Evolutionary conservation across 306 rosid genomes (phyloP), one percentile per base, ranked within the genome.

Genomic region (Cicer judaicum): DNA sequence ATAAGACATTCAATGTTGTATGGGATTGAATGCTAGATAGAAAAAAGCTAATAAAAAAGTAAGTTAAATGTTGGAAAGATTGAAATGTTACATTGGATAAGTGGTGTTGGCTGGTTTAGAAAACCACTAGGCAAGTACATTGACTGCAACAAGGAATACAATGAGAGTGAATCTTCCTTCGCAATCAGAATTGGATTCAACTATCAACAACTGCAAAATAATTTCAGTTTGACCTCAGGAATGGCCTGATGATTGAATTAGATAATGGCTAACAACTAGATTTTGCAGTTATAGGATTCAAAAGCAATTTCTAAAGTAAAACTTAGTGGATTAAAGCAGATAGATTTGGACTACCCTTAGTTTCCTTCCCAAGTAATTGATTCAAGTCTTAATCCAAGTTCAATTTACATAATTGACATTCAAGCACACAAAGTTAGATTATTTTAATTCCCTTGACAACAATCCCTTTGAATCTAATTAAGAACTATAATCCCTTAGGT

Each of bases 31-130:
- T 68, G 57, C 43, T 47, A 34, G 13, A 48, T n/a, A 47, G 42
- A 16, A 41, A 64, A 64, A 1, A 14, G 21, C 10, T 36, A 24
- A 48, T 24, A 68, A 14, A 9, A 69, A 49, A 5, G 19, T 48
- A 34, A 21, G 42, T 1, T 48, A 50, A 48, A 29, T 68, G 73
- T 34, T 68, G 24, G 5, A 29, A 68, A 13, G 11, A 13, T 29
- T 43, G 6, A 54, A 46, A 46, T 21, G 8, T 8, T 68, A 29
- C 16, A 15, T 24, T 47, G 59, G 59, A 68, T 67, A 18, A 24
- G 72, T 67, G 19, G 7, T 46, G 68, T 39, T 39, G 14, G 64
- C 40, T 24, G 14, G 68, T 63, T 63, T 39, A 63, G 14, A 39
- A 34, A 63, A 14, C 49, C 47, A 63, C 68, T 63, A 8, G 48